phyloP scores from a whole-genome alignment of 2,329 filamentous ascomycete genomes.

The Hypoxylon sp. region DNA sequence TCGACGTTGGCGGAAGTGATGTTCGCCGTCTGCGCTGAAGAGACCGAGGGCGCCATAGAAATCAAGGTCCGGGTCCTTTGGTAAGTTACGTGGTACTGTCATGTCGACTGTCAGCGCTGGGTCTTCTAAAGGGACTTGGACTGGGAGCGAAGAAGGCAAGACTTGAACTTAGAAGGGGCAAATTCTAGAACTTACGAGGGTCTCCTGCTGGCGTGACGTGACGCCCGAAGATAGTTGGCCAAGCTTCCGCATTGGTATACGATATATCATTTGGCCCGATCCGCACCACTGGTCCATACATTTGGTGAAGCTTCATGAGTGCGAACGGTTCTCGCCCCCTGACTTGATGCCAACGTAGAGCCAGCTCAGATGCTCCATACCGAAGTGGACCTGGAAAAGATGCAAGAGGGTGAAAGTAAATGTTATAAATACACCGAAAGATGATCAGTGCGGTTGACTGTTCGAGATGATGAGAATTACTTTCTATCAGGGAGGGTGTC shows the following conservation, averaged over 20 bases:
- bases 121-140: not conserved
- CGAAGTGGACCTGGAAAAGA: conserved; percentile 23
- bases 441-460: not conserved
- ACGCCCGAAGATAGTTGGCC: conserved; percentile 15
- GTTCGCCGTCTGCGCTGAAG: conserved; percentile 18
- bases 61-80: conserved; percentile 12
- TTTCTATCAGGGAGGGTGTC: not conserved
- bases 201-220: not conserved
- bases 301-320: conserved; percentile 8
- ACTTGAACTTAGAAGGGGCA: not conserved
- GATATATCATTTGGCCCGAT: conserved; percentile 20
- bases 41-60: conserved; percentile 18
- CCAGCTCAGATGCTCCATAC: conserved; percentile 2
- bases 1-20: conserved; percentile 18
- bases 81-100: conserved; percentile 18
- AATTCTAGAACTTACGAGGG: conserved; percentile 4
- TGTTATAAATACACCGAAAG: conserved; percentile 5
- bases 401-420: conserved; percentile 20
- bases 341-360: conserved; percentile 15
- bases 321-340: conserved; percentile 1
- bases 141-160: not conserved
- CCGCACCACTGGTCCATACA: conserved; percentile 11
- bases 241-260: conserved; percentile 15
- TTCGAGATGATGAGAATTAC: not conserved
- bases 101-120: not conserved